Evolutionary conservation across 2,329 filamentous ascomycete species (phyloP), one percentile per base, ranked within the genome.

Genomic region (Alternaria sp.): DNA sequence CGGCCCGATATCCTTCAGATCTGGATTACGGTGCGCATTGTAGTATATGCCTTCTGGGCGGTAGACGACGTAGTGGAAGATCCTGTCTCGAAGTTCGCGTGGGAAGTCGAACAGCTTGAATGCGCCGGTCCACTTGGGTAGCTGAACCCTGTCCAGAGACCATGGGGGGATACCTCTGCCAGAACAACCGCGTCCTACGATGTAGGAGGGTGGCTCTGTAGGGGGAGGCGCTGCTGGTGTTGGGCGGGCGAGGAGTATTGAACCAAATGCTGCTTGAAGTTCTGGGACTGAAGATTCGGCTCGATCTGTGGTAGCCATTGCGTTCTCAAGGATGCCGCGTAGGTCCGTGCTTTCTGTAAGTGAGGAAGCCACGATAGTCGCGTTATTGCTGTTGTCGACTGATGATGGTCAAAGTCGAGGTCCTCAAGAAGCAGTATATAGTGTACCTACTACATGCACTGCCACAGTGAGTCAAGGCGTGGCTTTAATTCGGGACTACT

Each of bases 31-130:
- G 23, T 61, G 59, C 12, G 45, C 23, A 14, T 25, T 53, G 43
- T 65, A 68, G 33, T 63, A 14, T 41, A 66, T 21, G 14, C 49
- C 43, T 26, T 56, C 37, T 12, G 66, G 64, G 21, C 63, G 59
- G 30, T 68, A 60, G 45, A 74, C 44, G 23, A 55, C 45, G 49
- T 68, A 53, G 28, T 57, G 65, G 44, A 73, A 72, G 18, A 74
- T 72, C 9, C 26, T 49, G 50, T 75, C 71, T 15, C 71, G 64
- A 2, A 75, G 56, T 45, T 75, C 72, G 18, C 68, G 70, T 2
- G 72, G 71, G 11, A 61, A 49, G 26, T 51, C 26, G 9, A 60
- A 53, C 1, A 58, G 26, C 12, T 23, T 53, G 28, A 75, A 70
- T 18, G 49, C 4, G 20, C 66, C 64, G 25, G 61, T 68, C 68